Percentiles rank a stretch among this genome's conserved stretches.
Conservation (phyloP, 2,329 filamentous ascomycete genomes). For the Aspergillus luchuensis region DNA sequence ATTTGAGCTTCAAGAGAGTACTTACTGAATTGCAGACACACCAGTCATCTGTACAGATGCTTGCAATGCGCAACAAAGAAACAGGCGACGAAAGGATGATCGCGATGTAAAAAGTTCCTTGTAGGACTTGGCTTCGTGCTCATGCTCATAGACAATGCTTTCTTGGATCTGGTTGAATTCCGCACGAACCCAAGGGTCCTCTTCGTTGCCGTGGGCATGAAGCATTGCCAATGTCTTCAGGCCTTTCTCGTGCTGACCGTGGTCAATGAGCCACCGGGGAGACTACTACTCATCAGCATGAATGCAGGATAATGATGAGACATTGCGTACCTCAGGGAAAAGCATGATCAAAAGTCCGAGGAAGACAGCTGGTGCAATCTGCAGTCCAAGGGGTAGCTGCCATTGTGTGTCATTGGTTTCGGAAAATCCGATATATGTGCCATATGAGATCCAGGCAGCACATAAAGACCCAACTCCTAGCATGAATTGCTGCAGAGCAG, state of each 20-base stretch:
- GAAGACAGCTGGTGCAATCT: constrained; percentile 68
- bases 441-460: constrained; percentile 74
- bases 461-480: constrained; percentile 72
- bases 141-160: constrained; percentile 65
- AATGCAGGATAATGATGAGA: background rate
- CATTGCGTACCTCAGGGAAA: constrained; percentile 63
- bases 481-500: constrained; percentile 80
- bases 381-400: constrained; percentile 68
- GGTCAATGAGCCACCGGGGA: constrained; percentile 73
- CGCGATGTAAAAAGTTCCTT: constrained; percentile 66
- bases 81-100: constrained; percentile 70
- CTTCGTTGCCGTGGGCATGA: constrained; percentile 67
- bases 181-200: constrained; percentile 69
- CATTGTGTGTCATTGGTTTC: constrained; percentile 56
- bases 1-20: background rate
- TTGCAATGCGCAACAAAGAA: constrained; percentile 70
- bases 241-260: constrained; percentile 66
- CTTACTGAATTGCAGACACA: constrained; percentile 67
- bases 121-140: constrained; percentile 70
- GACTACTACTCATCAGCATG: constrained; percentile 38
- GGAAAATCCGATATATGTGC: constrained; percentile 56
- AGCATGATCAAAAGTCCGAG: constrained; percentile 66
- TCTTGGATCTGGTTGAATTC: constrained; percentile 73
- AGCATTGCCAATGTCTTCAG: constrained; percentile 68
- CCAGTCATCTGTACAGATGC: constrained; percentile 76